phyloP scores from a whole-genome alignment of 441 rosid species.

The Bocquillonia castaneifolia region DNA sequence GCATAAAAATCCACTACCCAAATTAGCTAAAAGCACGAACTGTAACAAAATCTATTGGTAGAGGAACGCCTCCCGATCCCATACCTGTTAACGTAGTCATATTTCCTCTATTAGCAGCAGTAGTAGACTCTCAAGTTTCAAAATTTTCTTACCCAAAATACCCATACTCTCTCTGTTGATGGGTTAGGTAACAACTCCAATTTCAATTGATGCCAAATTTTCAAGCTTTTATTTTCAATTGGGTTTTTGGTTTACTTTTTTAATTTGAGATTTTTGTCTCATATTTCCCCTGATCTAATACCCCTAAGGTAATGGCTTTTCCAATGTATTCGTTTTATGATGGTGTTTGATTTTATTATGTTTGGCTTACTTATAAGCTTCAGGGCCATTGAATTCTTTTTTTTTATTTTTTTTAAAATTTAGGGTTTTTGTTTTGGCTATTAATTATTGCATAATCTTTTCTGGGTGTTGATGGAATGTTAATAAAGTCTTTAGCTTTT shows the following conservation, averaged over 20 bases:
- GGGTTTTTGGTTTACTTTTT: background rate
- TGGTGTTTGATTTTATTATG: too few species aligned
- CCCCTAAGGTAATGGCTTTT: constrained; percentile 16
- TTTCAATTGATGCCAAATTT: background rate
- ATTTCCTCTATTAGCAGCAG: background rate
- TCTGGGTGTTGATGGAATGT: background rate
- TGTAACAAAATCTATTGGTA: background rate
- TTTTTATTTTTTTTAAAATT: too few species aligned
- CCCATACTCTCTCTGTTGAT: background rate
- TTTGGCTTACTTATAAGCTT: background rate
- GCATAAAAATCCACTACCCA: background rate
- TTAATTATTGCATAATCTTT: background rate
- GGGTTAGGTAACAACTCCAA: background rate
- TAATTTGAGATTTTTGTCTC: background rate
- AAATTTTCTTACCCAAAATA: too few species aligned
- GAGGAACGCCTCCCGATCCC: background rate
- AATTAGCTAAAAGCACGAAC: background rate
- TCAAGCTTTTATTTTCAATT: background rate
- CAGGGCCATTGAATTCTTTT: too few species aligned
- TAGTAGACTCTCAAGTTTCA: too few species aligned
- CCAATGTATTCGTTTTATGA: background rate
- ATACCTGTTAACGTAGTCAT: constrained; percentile 7
- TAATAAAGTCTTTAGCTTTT: background rate
- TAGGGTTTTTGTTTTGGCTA: background rate
- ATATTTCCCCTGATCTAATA: background rate